These are phyloP conservation scores for Zygoascus tannicola DNA, from an alignment of 805 yeast genomes.

Conservation along the genomic window DNA sequence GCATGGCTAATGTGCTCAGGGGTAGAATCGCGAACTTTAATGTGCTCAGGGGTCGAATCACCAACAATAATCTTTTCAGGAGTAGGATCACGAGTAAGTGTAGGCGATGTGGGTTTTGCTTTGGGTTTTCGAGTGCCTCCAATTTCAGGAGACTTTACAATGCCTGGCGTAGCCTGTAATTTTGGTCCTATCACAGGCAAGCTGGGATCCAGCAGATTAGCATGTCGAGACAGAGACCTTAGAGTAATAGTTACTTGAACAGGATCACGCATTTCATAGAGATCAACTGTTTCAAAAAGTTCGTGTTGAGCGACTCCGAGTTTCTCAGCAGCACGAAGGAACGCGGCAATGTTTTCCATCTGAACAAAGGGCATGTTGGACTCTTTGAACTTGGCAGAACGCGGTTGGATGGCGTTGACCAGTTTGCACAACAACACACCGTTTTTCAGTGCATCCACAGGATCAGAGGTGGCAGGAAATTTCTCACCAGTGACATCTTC, in stretches of 20 bases:
- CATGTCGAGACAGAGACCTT: conserved; percentile 62
- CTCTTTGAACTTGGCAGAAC: conserved; percentile 39
- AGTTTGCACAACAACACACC: conserved; percentile 49
- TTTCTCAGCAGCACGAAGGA: conserved; percentile 49
- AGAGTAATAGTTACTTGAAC: conserved; percentile 69
- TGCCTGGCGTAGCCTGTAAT: conserved; percentile 34
- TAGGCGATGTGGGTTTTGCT: too few relatives aligned
- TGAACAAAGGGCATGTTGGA: conserved; percentile 63
- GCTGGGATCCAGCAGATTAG: conserved; percentile 44
- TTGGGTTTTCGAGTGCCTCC: too few relatives aligned
- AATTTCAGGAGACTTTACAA: not conserved
- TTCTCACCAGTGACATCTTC: conserved; percentile 30
- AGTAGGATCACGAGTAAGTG: too few relatives aligned
- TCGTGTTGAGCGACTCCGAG: conserved; percentile 76
- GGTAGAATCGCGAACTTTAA: too few relatives aligned
- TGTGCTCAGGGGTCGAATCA: conserved; percentile 42
- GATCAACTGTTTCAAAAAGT: conserved; percentile 66
- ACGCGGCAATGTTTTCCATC: conserved; percentile 79
- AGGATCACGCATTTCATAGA: conserved; percentile 66
- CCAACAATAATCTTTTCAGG: conserved; percentile 85
- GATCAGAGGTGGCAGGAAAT: conserved; percentile 33
- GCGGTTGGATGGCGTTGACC: conserved; percentile 34
- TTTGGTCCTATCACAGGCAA: conserved; percentile 52
- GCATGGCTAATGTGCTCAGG: too few relatives aligned
- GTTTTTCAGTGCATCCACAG: conserved; percentile 49